Conservation (phyloP, 352 stramenopile species). For the Phytophthora citrophthora region DNA sequence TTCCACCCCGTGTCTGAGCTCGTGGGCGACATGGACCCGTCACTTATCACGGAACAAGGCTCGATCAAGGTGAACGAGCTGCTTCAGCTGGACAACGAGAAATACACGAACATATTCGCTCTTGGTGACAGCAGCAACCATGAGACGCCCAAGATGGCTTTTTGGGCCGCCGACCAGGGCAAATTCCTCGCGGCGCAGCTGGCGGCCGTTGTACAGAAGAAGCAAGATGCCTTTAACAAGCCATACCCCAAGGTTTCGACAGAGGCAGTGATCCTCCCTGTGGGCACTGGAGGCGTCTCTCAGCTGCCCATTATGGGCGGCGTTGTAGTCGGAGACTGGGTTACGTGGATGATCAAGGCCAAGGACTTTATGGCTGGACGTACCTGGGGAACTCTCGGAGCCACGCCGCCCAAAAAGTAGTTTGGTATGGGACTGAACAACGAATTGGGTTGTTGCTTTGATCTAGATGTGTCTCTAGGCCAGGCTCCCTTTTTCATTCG, state of each 20-base stretch:
- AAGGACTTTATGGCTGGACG: constrained; percentile 46
- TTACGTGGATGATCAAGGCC: constrained; percentile 48
- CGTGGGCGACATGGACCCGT: constrained; percentile 38
- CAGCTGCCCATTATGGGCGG: constrained; percentile 51
- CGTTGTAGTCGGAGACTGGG: constrained; percentile 42
- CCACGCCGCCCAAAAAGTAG: constrained; percentile 20
- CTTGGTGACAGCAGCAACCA: constrained; percentile 60
- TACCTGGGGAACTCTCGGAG: constrained; percentile 38
- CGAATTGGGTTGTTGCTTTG: neutral
- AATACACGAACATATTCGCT: constrained; percentile 52
- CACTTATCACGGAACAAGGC: constrained; percentile 38
- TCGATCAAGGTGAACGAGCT: constrained; percentile 55
- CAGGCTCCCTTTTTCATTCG: constrained; percentile 20
- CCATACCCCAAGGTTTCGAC: constrained; percentile 32
- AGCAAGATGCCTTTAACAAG: constrained; percentile 26
- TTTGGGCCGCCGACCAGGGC: constrained; percentile 44
- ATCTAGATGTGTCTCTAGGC: constrained; percentile 22
- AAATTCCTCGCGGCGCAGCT: constrained; percentile 47
- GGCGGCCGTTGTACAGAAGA: constrained; percentile 30
- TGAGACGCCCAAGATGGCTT: constrained; percentile 47
- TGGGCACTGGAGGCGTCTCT: constrained; percentile 46
- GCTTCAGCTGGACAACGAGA: constrained; percentile 53
- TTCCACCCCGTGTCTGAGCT: constrained; percentile 43
- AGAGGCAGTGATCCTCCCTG: constrained; percentile 42
- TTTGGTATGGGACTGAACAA: neutral